These are phyloP conservation scores for Aspergillus viridinutans DNA, from an alignment of 2,329 filamentous ascomycete species.

Conservation along the genomic window DNA sequence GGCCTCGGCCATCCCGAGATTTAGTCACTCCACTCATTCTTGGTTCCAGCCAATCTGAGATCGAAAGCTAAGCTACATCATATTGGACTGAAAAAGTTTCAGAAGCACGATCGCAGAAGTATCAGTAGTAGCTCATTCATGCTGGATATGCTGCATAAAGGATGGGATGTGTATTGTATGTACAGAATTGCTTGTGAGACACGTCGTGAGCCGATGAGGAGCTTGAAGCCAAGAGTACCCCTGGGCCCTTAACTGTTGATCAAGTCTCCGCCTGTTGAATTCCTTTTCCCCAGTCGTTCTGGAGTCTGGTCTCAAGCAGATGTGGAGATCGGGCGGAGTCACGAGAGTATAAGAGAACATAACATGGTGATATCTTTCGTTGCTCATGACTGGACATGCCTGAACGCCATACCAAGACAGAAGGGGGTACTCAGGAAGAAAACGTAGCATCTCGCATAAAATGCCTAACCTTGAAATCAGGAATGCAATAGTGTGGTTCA, in stretches of 20 bases:
- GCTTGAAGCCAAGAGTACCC: neutral
- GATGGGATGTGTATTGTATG: neutral
- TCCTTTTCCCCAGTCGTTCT: neutral
- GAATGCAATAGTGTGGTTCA: neutral
- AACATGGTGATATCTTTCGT: conserved; percentile 14
- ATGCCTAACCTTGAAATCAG: conserved; percentile 2
- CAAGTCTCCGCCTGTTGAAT: neutral
- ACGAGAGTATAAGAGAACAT: neutral
- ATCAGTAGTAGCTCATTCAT: neutral
- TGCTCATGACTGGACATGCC: conserved; percentile 10
- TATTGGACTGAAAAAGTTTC: neutral
- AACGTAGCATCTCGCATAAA: neutral
- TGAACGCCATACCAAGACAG: conserved; percentile 10
- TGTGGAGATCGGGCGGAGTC: neutral
- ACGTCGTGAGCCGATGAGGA: neutral
- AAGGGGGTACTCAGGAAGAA: neutral
- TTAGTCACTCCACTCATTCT: neutral
- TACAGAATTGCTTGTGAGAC: neutral
- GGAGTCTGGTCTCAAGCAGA: neutral
- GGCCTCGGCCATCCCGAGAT: neutral
- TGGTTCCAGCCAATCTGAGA: neutral
- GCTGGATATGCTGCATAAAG: neutral
- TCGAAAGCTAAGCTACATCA: neutral
- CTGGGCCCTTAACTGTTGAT: neutral
- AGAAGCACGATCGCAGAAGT: neutral